Evolutionary conservation across 257 asterid species (phyloP).

Genomic region (Nicotiana benthamiana): DNA sequence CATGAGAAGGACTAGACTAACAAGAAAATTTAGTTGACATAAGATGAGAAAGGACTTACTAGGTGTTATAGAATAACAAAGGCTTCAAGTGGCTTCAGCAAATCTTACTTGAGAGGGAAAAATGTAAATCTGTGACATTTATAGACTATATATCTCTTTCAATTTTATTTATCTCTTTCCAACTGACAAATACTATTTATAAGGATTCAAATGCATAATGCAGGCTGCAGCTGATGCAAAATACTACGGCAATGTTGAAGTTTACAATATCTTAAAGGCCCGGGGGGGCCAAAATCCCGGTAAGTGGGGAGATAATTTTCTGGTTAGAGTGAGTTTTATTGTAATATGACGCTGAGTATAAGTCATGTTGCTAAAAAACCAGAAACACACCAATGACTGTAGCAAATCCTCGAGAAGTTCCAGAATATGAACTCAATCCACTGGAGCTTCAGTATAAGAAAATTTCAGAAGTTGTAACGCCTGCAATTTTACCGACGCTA

Average conservation of each 20-base stretch:
- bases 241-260: constrained; percentile 75
- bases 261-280: constrained; percentile 76
- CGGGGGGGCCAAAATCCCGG: constrained; percentile 96
- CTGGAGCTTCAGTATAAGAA: constrained; percentile 80
- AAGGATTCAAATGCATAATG: neutral
- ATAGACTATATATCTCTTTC: neutral
- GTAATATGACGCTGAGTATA: constrained; percentile 19
- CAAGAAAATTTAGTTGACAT: neutral
- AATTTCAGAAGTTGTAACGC: too few relatives aligned
- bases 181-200: neutral
- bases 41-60: neutral
- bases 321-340: neutral
- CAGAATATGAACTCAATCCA: constrained; percentile 96
- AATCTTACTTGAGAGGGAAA: neutral
- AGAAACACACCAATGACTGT: constrained; percentile 96
- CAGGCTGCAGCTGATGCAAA: constrained; percentile 99
- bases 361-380: constrained; percentile 60
- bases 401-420: constrained; percentile 93
- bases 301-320: constrained; percentile 26
- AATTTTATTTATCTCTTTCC: neutral
- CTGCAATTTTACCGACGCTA: constrained; percentile 60
- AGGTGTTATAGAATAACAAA: neutral
- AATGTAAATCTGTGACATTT: neutral
- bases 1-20: neutral
- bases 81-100: neutral